Percentiles rank a stretch among this genome's conserved stretches.
phyloP scores from a whole-genome alignment of 106 monocot genomes.

The Acorus gramineus region DNA sequence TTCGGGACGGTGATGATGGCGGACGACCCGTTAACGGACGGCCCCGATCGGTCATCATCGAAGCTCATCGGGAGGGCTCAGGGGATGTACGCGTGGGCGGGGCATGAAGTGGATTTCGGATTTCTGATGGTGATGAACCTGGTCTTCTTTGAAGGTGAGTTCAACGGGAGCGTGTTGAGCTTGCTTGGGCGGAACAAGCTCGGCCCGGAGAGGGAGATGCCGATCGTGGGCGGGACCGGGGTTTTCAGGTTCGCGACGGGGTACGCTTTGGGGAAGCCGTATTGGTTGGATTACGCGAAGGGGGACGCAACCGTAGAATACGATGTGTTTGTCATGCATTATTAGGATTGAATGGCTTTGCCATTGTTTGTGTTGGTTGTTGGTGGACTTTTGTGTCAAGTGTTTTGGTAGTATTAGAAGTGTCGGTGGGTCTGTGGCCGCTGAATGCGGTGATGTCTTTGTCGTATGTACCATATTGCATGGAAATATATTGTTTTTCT shows the following conservation, averaged over 20 bases:
- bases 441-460: too few relatives aligned
- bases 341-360: too few relatives aligned
- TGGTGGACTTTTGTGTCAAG: too few relatives aligned
- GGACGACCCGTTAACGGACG: constrained; percentile 37
- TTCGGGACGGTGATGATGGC: constrained; percentile 10
- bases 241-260: constrained; percentile 9
- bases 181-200: constrained; percentile 7
- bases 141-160: constrained; percentile 10
- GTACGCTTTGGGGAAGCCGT: neutral
- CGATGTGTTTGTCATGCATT: constrained; percentile 1
- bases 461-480: too few relatives aligned
- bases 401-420: too few relatives aligned
- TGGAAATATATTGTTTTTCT: too few relatives aligned
- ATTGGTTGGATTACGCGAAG: neutral
- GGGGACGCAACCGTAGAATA: too few relatives aligned
- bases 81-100: constrained; percentile 18
- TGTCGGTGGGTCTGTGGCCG: too few relatives aligned
- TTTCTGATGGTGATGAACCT: constrained; percentile 13
- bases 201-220: neutral
- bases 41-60: constrained; percentile 9
- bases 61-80: constrained; percentile 23
- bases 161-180: constrained; percentile 25
- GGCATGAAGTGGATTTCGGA: neutral
- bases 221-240: constrained; percentile 10
- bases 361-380: too few relatives aligned